Percentiles rank a stretch among this genome's conserved stretches.
These are phyloP conservation scores for Lentinula raphanica DNA, from an alignment of 768 basidiomycete species.

Conservation along the genomic window DNA sequence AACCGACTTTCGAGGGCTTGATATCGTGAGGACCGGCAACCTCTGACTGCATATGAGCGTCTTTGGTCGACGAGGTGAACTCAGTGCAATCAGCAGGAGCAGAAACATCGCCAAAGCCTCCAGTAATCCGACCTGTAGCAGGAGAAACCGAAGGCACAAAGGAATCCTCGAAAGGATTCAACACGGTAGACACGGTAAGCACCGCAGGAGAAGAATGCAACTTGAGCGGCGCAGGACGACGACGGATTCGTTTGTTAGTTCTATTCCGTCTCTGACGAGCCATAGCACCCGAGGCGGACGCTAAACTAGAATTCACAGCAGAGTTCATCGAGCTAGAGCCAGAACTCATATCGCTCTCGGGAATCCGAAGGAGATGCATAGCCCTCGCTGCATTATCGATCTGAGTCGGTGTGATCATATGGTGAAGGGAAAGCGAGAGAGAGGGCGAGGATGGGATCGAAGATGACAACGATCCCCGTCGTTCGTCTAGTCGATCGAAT, in stretches of 20 bases:
- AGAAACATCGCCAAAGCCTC: background rate
- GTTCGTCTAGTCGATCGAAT: background rate
- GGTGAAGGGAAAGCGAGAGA: background rate
- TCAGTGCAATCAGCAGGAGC: background rate
- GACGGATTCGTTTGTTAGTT: constrained; percentile 4
- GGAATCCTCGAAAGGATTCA: constrained; percentile 3
- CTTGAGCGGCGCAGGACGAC: constrained; percentile 9
- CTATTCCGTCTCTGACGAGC: background rate
- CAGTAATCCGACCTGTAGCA: background rate
- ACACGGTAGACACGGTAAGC: background rate
- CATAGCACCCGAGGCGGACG: background rate
- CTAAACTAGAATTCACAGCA: background rate
- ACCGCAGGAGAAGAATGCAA: background rate
- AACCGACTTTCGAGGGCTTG: background rate
- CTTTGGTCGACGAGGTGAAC: background rate
- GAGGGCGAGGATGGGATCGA: background rate
- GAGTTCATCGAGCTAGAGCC: background rate
- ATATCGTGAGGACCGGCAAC: background rate
- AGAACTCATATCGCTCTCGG: background rate
- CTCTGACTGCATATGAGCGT: background rate
- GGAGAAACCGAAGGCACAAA: background rate
- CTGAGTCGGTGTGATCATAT: background rate
- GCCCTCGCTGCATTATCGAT: background rate
- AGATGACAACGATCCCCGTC: background rate
- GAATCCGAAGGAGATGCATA: constrained; percentile 5